phyloP scores from a whole-genome alignment of 1,139 yeast genomes.

The Candida pseudoviswanathii region DNA sequence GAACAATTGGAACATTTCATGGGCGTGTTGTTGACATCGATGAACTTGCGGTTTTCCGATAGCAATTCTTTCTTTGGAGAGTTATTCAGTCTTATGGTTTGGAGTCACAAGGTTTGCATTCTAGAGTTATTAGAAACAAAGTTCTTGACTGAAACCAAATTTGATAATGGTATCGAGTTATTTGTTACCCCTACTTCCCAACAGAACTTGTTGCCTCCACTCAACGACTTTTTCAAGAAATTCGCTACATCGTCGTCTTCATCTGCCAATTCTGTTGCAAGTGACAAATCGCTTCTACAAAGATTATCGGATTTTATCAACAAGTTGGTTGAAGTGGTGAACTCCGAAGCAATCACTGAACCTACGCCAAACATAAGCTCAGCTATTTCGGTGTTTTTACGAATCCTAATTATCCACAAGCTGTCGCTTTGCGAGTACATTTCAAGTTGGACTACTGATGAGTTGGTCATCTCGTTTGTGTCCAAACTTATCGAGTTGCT shows the following conservation, averaged over 20 bases:
- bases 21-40: slow-evolving; percentile 42
- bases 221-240: slow-evolving; percentile 43
- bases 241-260: slow-evolving; percentile 34
- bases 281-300: slow-evolving; percentile 22
- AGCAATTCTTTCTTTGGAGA: slow-evolving; percentile 46
- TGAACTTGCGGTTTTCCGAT: slow-evolving; percentile 41
- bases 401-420: slow-evolving; percentile 64
- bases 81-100: slow-evolving; percentile 33
- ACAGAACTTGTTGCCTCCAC: slow-evolving; percentile 25
- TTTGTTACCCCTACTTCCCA: slow-evolving; percentile 8
- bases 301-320: slow-evolving; percentile 21
- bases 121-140: slow-evolving; percentile 31
- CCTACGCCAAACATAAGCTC: slow-evolving; percentile 18
- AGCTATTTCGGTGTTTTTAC: slow-evolving; percentile 46
- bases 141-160: slow-evolving; percentile 24
- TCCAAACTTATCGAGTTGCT: slow-evolving; percentile 49
- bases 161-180: slow-evolving; percentile 15
- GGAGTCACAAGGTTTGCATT: slow-evolving; percentile 32
- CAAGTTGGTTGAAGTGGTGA: slow-evolving; percentile 21
- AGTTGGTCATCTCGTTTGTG: slow-evolving; percentile 33
- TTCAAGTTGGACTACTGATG: slow-evolving; percentile 33
- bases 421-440: slow-evolving; percentile 36
- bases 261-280: slow-evolving; percentile 24
- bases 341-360: slow-evolving; percentile 11
- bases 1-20: slow-evolving; percentile 30